Evolutionary conservation across 1,284 basidiomycete species (phyloP).

Genomic region (Phylloporus sp.): DNA sequence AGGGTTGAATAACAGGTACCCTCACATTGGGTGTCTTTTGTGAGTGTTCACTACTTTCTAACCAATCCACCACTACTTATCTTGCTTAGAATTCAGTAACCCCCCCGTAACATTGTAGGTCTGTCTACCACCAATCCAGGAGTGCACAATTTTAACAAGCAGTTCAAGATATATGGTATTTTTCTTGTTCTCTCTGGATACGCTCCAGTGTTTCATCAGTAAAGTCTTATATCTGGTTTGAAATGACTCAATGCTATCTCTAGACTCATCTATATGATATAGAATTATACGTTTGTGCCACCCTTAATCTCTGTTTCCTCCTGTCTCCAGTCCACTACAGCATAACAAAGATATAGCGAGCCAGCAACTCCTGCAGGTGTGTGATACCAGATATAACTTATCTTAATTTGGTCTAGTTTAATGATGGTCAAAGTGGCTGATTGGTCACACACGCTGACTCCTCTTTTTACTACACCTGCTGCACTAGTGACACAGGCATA

Average conservation of each 20-base stretch:
- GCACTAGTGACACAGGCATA: not conserved
- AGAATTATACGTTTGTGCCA: slow-evolving; percentile 16
- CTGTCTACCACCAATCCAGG: not conserved
- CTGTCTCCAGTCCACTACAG: slow-evolving; percentile 5
- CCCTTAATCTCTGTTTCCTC: not conserved
- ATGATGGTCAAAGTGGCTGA: not conserved
- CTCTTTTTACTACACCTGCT: not conserved
- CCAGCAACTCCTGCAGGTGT: slow-evolving; percentile 16
- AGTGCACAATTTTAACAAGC: not conserved
- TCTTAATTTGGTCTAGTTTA: not conserved
- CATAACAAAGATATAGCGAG: slow-evolving; percentile 18
- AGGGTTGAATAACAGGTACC: slow-evolving; percentile 31
- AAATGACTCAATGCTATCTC: no score
- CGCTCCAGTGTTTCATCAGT: slow-evolving; percentile 40
- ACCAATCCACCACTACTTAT: not conserved
- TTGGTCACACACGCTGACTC: not conserved
- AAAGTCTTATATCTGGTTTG: no score
- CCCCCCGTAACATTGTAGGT: slow-evolving; percentile 27
- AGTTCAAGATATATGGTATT: slow-evolving; percentile 41
- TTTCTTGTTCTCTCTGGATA: slow-evolving; percentile 48
- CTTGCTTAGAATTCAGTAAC: slow-evolving; percentile 20
- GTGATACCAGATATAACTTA: not conserved
- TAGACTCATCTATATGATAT: slow-evolving; percentile 24
- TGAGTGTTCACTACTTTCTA: not conserved
- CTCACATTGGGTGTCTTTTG: slow-evolving; percentile 36